Evolutionary conservation across 805 yeast genomes (phyloP).

Genomic region (Candida dajiaensis): DNA sequence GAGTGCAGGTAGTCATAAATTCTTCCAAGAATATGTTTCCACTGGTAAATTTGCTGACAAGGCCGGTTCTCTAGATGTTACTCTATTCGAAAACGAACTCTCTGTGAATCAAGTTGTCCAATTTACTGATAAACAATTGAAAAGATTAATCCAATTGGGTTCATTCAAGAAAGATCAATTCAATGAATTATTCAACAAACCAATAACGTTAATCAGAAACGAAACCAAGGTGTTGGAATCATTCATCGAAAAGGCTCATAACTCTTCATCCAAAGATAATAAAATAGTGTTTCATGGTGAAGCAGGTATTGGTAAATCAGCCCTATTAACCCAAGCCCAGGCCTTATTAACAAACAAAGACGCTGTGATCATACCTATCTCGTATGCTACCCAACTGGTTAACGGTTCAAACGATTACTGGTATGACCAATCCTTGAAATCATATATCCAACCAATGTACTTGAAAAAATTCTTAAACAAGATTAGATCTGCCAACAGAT

Average conservation of each 20-base stretch:
- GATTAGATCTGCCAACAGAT: constrained; percentile 40
- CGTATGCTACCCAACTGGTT: constrained; percentile 53
- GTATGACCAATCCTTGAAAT: constrained; percentile 39
- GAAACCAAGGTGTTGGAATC: constrained; percentile 36
- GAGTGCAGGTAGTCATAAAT: constrained; percentile 26
- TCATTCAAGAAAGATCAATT: constrained; percentile 63
- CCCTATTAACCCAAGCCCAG: constrained; percentile 63
- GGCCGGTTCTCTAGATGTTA: constrained; percentile 18
- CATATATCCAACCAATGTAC: constrained; percentile 76
- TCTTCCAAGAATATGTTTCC: constrained; percentile 27
- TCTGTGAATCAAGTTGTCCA: constrained; percentile 27
- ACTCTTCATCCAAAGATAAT: constrained; percentile 33
- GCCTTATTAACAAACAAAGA: constrained; percentile 41
- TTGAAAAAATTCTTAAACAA: constrained; percentile 54
- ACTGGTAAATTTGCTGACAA: constrained; percentile 25
- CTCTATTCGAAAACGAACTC: constrained; percentile 16
- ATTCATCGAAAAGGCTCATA: constrained; percentile 31
- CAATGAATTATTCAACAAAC: constrained; percentile 57
- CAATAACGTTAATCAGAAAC: constrained; percentile 52
- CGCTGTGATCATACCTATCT: constrained; percentile 54
- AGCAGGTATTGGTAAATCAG: constrained; percentile 76
- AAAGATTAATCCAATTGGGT: constrained; percentile 47
- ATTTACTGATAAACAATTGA: constrained; percentile 35
- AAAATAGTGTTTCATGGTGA: constrained; percentile 59
- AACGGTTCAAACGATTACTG: constrained; percentile 71